phyloP scores from a whole-genome alignment of 352 stramenopile genomes.

The Phytophthora idaei region DNA sequence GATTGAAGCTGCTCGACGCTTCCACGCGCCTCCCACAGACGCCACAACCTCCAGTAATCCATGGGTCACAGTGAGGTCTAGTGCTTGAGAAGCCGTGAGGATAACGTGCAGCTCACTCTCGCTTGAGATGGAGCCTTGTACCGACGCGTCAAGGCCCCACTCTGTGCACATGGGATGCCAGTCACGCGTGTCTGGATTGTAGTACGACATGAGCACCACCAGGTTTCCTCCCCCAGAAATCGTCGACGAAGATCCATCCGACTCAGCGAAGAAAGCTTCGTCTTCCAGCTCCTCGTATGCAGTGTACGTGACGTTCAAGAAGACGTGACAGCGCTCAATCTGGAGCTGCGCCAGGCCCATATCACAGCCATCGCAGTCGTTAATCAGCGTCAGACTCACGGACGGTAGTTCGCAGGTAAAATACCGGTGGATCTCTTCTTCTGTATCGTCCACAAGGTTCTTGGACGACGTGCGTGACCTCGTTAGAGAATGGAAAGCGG shows the following conservation, averaged over 20 bases:
- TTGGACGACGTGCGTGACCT: constrained; percentile 33
- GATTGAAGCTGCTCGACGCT: constrained; percentile 35
- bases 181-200: constrained; percentile 80
- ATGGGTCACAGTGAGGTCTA: constrained; percentile 82
- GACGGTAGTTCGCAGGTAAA: constrained; percentile 75
- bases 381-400: constrained; percentile 80
- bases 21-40: constrained; percentile 79
- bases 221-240: constrained; percentile 74
- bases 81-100: constrained; percentile 66
- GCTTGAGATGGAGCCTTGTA: constrained; percentile 52
- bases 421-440: constrained; percentile 73
- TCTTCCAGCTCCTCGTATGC: constrained; percentile 21
- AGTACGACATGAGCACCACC: constrained; percentile 74
- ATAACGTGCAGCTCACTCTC: constrained; percentile 79
- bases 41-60: constrained; percentile 77
- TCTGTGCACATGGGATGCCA: constrained; percentile 86
- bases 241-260: constrained; percentile 33
- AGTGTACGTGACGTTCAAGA: constrained; percentile 74
- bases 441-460: constrained; percentile 18
- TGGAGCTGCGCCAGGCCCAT: constrained; percentile 84
- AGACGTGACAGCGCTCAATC: constrained; percentile 71
- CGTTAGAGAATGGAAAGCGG: constrained; percentile 6
- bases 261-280: constrained; percentile 26
- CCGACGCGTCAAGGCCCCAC: constrained; percentile 71
- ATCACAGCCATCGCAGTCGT: constrained; percentile 87